phyloP scores from a whole-genome alignment of 2,329 filamentous ascomycete species.

The Monilinia vaccinii-corymbosi region DNA sequence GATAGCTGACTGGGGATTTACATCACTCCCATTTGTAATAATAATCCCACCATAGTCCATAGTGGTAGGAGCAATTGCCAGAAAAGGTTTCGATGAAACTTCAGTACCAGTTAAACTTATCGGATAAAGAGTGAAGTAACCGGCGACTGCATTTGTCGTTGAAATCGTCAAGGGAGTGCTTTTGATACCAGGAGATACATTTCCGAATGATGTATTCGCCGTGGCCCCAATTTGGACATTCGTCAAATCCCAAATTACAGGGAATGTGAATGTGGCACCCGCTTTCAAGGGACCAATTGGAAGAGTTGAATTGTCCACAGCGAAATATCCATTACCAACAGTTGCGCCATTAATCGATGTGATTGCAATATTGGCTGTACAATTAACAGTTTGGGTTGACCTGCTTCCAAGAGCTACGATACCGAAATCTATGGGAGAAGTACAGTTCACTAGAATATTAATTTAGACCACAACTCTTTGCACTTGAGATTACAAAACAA shows the following conservation, averaged over 20 bases:
- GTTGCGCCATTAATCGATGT: conserved; percentile 28
- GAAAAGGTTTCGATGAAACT: conserved; percentile 27
- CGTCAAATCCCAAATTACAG: conserved; percentile 30
- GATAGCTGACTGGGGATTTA: conserved; percentile 19
- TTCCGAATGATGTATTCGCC: conserved; percentile 14
- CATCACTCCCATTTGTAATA: conserved; percentile 7
- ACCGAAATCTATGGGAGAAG: conserved; percentile 31
- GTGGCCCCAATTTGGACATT: conserved; percentile 12
- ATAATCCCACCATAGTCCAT: conserved; percentile 15
- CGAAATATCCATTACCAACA: conserved; percentile 27
- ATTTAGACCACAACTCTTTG: not conserved
- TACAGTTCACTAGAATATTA: conserved; percentile 26
- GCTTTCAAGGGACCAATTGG: conserved; percentile 26
- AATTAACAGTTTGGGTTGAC: conserved; percentile 22
- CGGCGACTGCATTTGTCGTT: conserved; percentile 30
- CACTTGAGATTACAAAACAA: too few species aligned
- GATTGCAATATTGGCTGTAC: conserved; percentile 30
- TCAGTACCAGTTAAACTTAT: conserved; percentile 31
- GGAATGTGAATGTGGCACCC: conserved; percentile 29
- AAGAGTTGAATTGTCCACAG: conserved; percentile 27
- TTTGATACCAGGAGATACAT: conserved; percentile 28
- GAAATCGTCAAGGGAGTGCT: conserved; percentile 29
- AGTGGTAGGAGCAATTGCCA: conserved; percentile 27
- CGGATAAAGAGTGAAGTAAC: conserved; percentile 30
- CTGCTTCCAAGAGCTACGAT: conserved; percentile 26